Evolutionary conservation across 345 rosid species (phyloP).

Genomic region (Brassica nigra): DNA sequence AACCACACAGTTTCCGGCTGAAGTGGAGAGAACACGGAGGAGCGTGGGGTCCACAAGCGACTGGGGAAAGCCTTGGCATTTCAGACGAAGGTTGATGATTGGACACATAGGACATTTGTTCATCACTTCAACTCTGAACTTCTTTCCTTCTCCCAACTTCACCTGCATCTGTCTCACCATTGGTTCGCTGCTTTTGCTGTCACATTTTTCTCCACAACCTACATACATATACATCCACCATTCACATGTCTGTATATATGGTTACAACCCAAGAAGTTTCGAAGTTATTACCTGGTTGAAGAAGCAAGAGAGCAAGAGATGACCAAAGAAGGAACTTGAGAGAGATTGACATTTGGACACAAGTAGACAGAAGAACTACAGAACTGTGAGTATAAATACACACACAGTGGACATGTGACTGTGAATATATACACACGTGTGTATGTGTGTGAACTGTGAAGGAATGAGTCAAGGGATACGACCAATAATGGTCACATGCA

Average conservation of each 20-base stretch:
- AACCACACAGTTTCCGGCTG: conserved; percentile 32
- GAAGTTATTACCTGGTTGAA: conserved; percentile 2
- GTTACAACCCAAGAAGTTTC: neutral
- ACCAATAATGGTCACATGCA: conserved; percentile 43
- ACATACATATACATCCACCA: neutral
- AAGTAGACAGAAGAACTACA: neutral
- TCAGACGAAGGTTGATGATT: conserved; percentile 38
- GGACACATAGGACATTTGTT: conserved; percentile 35
- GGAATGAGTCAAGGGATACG: conserved; percentile 34
- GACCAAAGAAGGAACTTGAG: conserved; percentile 35
- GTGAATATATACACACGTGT: neutral
- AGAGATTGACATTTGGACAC: conserved; percentile 29
- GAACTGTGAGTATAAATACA: neutral
- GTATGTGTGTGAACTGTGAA: neutral
- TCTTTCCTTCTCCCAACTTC: conserved; percentile 20
- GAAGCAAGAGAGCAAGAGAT: conserved; percentile 33
- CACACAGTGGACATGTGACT: neutral
- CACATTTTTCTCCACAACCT: conserved; percentile 41
- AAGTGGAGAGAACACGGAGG: conserved; percentile 40
- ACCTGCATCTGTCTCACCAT: conserved; percentile 32
- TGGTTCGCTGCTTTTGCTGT: conserved; percentile 32
- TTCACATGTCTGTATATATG: neutral
- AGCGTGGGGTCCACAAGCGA: conserved; percentile 36
- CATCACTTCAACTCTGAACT: conserved; percentile 36
- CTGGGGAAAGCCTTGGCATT: conserved; percentile 42